Percentiles rank a stretch among this genome's conserved stretches.
Conservation (phyloP, 768 basidiomycete species). For the Xerocomus potaroensis region DNA sequence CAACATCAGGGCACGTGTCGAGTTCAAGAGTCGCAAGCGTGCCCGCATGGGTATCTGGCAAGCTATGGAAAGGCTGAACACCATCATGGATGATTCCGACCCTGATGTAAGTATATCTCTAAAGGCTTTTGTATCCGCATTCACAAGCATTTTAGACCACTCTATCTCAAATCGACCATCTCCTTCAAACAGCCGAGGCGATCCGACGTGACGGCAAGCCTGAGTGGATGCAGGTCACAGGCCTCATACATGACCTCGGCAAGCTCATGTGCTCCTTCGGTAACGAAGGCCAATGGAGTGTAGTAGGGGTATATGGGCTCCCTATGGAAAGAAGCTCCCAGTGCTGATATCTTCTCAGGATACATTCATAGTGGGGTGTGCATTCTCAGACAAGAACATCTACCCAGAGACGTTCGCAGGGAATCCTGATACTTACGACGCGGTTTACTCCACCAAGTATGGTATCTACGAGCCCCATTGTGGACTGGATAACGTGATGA, state of each 20-base stretch:
- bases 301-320: constrained; percentile 65
- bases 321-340: neutral
- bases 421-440: constrained; percentile 66
- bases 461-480: constrained; percentile 78
- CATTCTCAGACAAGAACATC: constrained; percentile 79
- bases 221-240: constrained; percentile 90
- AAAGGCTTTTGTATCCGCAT: neutral
- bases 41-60: constrained; percentile 85
- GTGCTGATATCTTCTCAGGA: constrained; percentile 37
- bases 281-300: constrained; percentile 91
- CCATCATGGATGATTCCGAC: constrained; percentile 86
- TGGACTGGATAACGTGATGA: constrained; percentile 82
- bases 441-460: constrained; percentile 62
- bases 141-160: constrained; percentile 46
- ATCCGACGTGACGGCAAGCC: constrained; percentile 83
- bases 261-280: constrained; percentile 83
- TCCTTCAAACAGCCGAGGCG: constrained; percentile 89
- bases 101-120: constrained; percentile 55
- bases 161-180: constrained; percentile 84
- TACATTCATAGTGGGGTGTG: constrained; percentile 80
- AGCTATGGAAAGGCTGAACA: constrained; percentile 84
- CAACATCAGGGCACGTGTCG: constrained; percentile 73
- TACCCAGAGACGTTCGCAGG: constrained; percentile 73
- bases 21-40: constrained; percentile 63
- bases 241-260: constrained; percentile 85